phyloP scores from a whole-genome alignment of 768 basidiomycete genomes.

The Cystofilobasidium ferigula region DNA sequence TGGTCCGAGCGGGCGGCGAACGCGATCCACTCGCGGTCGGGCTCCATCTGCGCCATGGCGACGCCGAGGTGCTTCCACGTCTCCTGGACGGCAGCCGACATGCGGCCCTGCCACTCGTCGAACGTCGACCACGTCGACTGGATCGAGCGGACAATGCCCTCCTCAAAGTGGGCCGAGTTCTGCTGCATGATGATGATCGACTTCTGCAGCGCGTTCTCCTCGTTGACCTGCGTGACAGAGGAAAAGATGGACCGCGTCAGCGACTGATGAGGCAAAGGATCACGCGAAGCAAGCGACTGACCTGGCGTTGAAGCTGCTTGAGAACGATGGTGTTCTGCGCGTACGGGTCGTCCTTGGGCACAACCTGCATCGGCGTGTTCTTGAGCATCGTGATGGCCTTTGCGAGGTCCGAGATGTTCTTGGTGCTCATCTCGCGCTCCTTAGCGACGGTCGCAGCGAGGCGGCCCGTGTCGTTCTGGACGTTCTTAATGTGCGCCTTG shows the following conservation, averaged over 20 bases:
- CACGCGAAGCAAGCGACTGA: constrained; percentile 28
- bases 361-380: constrained; percentile 82
- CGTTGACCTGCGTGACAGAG: constrained; percentile 51
- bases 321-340: constrained; percentile 50
- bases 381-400: constrained; percentile 80
- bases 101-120: constrained; percentile 69
- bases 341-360: constrained; percentile 69
- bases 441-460: constrained; percentile 81
- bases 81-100: constrained; percentile 59
- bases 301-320: constrained; percentile 65
- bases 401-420: constrained; percentile 73
- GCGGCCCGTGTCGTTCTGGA: constrained; percentile 91
- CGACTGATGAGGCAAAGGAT: neutral
- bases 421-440: constrained; percentile 78
- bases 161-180: constrained; percentile 91
- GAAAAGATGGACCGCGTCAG: neutral
- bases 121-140: constrained; percentile 97
- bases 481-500: constrained; percentile 93
- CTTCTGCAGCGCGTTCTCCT: constrained; percentile 96
- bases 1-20: constrained; percentile 90
- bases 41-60: constrained; percentile 65
- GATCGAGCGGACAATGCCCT: constrained; percentile 84
- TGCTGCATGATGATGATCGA: constrained; percentile 97
- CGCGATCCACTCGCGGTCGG: constrained; percentile 88
- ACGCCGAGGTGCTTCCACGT: constrained; percentile 60